A percentile compares a stretch with the other conserved stretches of the same genome.
These are phyloP conservation scores for Euphorbia corollata DNA, from an alignment of 441 rosid genomes.

Conservation along the genomic window DNA sequence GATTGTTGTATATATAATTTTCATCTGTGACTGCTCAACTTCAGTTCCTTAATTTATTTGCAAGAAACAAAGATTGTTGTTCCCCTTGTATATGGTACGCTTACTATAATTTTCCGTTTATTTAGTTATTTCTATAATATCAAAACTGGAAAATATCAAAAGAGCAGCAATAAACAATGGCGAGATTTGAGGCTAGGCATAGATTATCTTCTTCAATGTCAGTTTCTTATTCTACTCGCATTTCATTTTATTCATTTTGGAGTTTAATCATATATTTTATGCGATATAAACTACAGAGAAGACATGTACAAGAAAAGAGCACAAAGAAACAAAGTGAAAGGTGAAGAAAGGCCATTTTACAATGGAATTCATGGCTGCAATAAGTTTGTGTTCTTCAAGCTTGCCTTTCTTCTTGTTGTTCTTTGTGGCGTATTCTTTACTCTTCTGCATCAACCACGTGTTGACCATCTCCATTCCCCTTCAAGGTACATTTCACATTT, in stretches of 20 bases:
- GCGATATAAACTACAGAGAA: constrained; percentile 36
- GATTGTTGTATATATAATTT: too few species aligned
- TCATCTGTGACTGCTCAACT: too few species aligned
- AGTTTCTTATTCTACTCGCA: constrained; percentile 19
- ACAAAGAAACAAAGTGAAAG: constrained; percentile 39
- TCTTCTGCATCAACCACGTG: constrained; percentile 44
- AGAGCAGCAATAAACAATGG: constrained; percentile 30
- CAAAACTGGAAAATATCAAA: constrained; percentile 23
- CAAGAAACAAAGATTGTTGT: background rate
- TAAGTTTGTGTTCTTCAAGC: constrained; percentile 48
- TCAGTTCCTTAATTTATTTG: background rate
- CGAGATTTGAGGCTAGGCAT: constrained; percentile 34
- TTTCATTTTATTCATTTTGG: background rate
- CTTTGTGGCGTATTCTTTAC: constrained; percentile 43
- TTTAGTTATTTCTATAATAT: too few species aligned
- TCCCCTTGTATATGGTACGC: background rate
- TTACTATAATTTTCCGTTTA: too few species aligned
- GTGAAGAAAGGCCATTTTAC: constrained; percentile 43
- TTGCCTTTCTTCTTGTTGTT: constrained; percentile 37
- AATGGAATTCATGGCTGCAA: constrained; percentile 47
- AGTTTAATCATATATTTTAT: background rate
- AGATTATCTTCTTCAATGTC: constrained; percentile 46
- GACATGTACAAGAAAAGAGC: constrained; percentile 56
- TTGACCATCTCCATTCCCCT: constrained; percentile 24
- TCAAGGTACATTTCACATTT: too few species aligned